Percentiles rank a stretch among this genome's conserved stretches.
Evolutionary conservation across 768 basidiomycete species (phyloP).

Genomic region (Scleroderma bovista): DNA sequence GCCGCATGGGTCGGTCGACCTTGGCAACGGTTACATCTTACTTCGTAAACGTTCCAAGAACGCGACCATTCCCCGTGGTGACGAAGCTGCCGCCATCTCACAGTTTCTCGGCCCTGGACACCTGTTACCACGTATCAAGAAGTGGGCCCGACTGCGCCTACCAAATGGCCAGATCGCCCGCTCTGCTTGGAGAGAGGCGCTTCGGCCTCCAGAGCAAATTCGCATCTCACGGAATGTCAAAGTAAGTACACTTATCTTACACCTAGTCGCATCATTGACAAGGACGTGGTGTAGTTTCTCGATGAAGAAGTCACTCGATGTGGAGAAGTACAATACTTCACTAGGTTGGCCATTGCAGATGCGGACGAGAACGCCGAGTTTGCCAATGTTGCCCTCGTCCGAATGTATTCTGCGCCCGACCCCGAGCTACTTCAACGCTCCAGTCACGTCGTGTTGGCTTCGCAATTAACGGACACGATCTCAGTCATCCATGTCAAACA

Average conservation of each 20-base stretch:
- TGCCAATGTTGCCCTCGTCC: slow-evolving; percentile 1
- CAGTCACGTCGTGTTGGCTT: neutral
- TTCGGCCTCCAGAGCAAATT: slow-evolving; percentile 11
- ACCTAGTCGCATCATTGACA: neutral
- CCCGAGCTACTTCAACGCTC: neutral
- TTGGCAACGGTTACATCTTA: neutral
- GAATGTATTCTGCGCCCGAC: slow-evolving; percentile 5
- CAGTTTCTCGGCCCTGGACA: neutral
- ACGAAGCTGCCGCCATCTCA: neutral
- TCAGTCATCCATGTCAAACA: neutral
- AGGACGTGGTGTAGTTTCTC: neutral
- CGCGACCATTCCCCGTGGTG: neutral
- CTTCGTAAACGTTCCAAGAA: neutral
- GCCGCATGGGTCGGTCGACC: neutral
- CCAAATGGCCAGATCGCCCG: slow-evolving; percentile 35
- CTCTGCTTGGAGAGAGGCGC: slow-evolving; percentile 27
- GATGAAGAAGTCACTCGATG: neutral
- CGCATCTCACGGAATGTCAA: slow-evolving; percentile 29
- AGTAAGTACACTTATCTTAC: slow-evolving; percentile 15
- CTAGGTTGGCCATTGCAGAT: slow-evolving; percentile 1
- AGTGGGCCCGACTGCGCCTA: slow-evolving; percentile 32
- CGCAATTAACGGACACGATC: neutral
- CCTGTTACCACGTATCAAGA: neutral
- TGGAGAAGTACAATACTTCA: slow-evolving; percentile 13
- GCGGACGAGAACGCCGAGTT: neutral